Evolutionary conservation across 805 yeast species (phyloP).

Genomic region (Myxozyma monticola): DNA sequence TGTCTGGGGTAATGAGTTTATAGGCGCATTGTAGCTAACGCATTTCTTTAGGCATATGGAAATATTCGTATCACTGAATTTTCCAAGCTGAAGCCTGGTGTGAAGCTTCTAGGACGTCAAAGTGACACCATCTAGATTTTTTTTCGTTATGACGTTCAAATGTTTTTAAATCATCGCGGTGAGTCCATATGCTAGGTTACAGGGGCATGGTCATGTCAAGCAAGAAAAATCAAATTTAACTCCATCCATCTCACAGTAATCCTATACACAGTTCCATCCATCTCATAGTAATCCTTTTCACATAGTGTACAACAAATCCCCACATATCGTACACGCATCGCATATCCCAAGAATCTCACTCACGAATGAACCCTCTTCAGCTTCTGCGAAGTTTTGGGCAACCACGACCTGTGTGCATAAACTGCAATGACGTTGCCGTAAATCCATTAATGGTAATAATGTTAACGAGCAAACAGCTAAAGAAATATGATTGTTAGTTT

Average conservation of each 20-base stretch:
- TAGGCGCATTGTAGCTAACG: neutral
- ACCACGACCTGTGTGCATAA: constrained; percentile 9
- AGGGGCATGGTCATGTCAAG: too few relatives aligned
- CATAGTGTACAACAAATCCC: constrained; percentile 11
- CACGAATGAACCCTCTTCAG: neutral
- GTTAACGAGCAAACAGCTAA: constrained; percentile 24
- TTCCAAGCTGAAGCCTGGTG: constrained; percentile 53
- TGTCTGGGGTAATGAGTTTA: constrained; percentile 34
- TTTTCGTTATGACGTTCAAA: too few relatives aligned
- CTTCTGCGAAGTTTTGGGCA: neutral
- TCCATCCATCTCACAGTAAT: too few relatives aligned
- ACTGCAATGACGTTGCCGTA: constrained; percentile 21
- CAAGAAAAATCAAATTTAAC: too few relatives aligned
- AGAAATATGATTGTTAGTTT: too few relatives aligned
- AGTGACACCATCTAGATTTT: constrained; percentile 50
- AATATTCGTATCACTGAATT: constrained; percentile 63
- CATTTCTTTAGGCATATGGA: constrained; percentile 15
- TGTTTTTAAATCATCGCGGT: too few relatives aligned
- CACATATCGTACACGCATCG: constrained; percentile 22
- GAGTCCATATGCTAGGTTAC: too few relatives aligned
- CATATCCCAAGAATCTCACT: neutral
- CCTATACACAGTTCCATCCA: too few relatives aligned
- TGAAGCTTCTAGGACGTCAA: constrained; percentile 73
- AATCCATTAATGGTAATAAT: constrained; percentile 23
- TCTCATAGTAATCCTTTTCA: too few relatives aligned